These are phyloP conservation scores for Aspergillus luchuensis DNA, from an alignment of 2,329 filamentous ascomycete genomes.

Conservation along the genomic window DNA sequence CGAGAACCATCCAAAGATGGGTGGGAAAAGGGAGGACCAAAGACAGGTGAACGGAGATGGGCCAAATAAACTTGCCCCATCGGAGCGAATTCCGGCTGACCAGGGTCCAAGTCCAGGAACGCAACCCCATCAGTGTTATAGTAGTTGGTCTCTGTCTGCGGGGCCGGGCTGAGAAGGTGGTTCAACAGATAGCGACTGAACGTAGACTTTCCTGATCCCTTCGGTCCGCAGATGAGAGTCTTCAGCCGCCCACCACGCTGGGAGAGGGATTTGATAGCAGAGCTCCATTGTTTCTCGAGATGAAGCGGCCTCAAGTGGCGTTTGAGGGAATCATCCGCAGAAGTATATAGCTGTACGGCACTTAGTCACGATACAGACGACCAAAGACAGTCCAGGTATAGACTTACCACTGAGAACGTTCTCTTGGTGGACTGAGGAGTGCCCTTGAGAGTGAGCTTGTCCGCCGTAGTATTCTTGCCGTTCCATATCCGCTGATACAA, in stretches of 20 bases:
- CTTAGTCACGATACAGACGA: slow-evolving; percentile 20
- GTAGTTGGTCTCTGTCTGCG: slow-evolving; percentile 32
- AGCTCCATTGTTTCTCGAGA: slow-evolving; percentile 48
- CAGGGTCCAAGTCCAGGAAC: slow-evolving; percentile 62
- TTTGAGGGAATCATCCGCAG: slow-evolving; percentile 45
- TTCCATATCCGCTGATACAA: slow-evolving; percentile 59
- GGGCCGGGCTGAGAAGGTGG: slow-evolving; percentile 50
- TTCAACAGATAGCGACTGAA: slow-evolving; percentile 60
- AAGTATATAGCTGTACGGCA: slow-evolving; percentile 40
- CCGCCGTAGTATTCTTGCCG: slow-evolving; percentile 34
- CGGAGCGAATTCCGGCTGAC: slow-evolving; percentile 61
- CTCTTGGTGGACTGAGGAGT: slow-evolving; percentile 30
- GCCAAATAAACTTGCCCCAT: slow-evolving; percentile 62
- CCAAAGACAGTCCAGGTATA: not conserved
- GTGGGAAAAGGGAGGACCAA: slow-evolving; percentile 61
- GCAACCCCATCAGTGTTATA: slow-evolving; percentile 47
- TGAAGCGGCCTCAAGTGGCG: slow-evolving; percentile 46
- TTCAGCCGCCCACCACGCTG: slow-evolving; percentile 41
- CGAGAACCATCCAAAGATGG: slow-evolving; percentile 40
- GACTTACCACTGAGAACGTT: slow-evolving; percentile 46
- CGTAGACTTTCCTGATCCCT: slow-evolving; percentile 62
- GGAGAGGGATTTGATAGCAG: slow-evolving; percentile 47
- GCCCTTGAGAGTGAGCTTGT: slow-evolving; percentile 35
- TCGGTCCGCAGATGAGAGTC: slow-evolving; percentile 57
- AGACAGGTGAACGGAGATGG: slow-evolving; percentile 52